Percentiles rank a stretch among this genome's conserved stretches.
phyloP scores from a whole-genome alignment of 2,329 filamentous ascomycete genomes.

The Apiospora malaysiana region DNA sequence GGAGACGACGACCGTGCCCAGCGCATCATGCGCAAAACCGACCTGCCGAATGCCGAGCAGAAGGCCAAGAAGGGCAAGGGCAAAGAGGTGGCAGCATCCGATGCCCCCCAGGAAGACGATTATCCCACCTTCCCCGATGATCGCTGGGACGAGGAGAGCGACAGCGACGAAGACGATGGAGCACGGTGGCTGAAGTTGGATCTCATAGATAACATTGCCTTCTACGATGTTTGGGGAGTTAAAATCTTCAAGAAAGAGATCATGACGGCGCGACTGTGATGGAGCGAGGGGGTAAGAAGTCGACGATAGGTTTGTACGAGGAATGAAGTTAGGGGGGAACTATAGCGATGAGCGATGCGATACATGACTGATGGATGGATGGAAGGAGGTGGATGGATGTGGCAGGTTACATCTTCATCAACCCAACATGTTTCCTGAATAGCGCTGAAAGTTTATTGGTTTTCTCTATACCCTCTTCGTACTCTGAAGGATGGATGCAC shows the following conservation, averaged over 20 bases:
- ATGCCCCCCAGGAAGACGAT: slow-evolving; percentile 42
- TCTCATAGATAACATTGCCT: slow-evolving; percentile 46
- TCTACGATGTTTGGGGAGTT: slow-evolving; percentile 54
- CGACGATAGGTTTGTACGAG: not conserved
- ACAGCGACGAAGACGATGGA: slow-evolving; percentile 43
- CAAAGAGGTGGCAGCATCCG: slow-evolving; percentile 36
- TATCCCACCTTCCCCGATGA: slow-evolving; percentile 30
- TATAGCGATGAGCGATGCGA: not conserved
- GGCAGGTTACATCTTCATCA: not conserved
- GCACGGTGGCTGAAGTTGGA: slow-evolving; percentile 41
- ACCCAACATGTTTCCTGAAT: too few relatives aligned
- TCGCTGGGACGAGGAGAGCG: slow-evolving; percentile 39
- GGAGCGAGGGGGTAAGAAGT: not conserved
- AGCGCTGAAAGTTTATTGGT: not conserved
- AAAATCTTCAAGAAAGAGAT: slow-evolving; percentile 66
- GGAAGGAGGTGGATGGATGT: not conserved
- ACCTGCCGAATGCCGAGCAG: slow-evolving; percentile 37
- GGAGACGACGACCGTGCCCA: slow-evolving; percentile 56
- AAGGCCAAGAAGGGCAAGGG: slow-evolving; percentile 34
- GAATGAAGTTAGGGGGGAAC: not conserved
- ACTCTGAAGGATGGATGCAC: not conserved
- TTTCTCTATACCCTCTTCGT: slow-evolving; percentile 11
- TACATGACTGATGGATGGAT: not conserved
- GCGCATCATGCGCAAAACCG: slow-evolving; percentile 51
- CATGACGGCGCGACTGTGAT: slow-evolving; percentile 47